These are phyloP conservation scores for Cryptococcus sp. DNA, from an alignment of 1,284 basidiomycete genomes.

Conservation along the genomic window DNA sequence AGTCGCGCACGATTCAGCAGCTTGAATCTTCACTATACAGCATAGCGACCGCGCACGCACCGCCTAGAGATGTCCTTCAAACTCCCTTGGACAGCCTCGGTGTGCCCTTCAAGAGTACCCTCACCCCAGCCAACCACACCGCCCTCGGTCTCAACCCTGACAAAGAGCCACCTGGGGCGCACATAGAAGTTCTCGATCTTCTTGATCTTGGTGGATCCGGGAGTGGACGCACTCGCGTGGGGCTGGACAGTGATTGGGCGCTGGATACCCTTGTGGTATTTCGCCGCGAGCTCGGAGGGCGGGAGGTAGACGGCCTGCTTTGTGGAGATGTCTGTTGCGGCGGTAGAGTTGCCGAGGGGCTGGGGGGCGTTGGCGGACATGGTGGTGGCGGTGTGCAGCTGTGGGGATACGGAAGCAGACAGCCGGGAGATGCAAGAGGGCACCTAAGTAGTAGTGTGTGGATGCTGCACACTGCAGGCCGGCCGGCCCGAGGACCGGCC, in stretches of 20 bases:
- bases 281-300: conserved; percentile 36
- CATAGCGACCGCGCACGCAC: conserved; percentile 40
- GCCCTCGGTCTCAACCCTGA: conserved; percentile 65
- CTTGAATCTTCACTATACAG: neutral
- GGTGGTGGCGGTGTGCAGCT: neutral
- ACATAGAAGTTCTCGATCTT: conserved; percentile 60
- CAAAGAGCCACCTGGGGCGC: conserved; percentile 72
- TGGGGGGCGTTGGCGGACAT: conserved; percentile 28
- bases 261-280: conserved; percentile 41
- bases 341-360: conserved; percentile 25
- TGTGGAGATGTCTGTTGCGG: conserved; percentile 24
- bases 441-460: neutral
- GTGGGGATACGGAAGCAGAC: neutral
- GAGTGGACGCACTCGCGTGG: conserved; percentile 19
- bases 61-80: conserved; percentile 61
- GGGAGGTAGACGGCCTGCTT: conserved; percentile 40
- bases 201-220: conserved; percentile 33
- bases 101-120: conserved; percentile 54
- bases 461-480: neutral
- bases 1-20: neutral
- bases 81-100: conserved; percentile 72
- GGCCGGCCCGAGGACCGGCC: neutral
- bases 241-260: conserved; percentile 27
- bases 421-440: neutral
- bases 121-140: conserved; percentile 65